Evolutionary conservation across 2,329 filamentous ascomycete species (phyloP), one percentile per base, ranked within the genome.

Genomic region (Neofusicoccum laricinum): DNA sequence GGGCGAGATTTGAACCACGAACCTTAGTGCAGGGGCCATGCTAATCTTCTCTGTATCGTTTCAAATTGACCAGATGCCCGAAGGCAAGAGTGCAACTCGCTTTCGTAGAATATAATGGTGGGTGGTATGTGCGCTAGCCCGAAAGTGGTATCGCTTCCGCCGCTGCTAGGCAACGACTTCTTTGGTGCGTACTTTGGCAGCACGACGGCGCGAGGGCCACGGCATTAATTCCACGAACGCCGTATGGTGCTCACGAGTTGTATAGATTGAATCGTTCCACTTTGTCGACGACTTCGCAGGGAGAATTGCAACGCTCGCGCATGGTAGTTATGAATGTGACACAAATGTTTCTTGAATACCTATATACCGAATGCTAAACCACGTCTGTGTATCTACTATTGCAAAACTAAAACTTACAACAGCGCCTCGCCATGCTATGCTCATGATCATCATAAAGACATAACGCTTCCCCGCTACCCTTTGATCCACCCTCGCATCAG

Each of bases 1-100:
- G 25, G 5, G 4, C 6, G 40, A 14, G 14, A n/a, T n/a, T 43
- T 93, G n/a, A 43, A 17, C 40, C 7, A 43, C 40, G 14, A 17
- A 19, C 91, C 91, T 94, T 94, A 93, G 91, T 87, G 85, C 85
- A 87, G 85, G 85, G 79, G 80, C 80, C 79, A 83, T 83, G 78
- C 78, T 81, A 81, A 81, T 79, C 77, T 79, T 79, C 77, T 78
- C 77, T 79, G 76, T 79, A 77, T 78, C 73, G 75, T 78, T 77
- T 75, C 71, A 85, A 86, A 83, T 84, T 86, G 84, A 86, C 84
- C 83, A 85, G 83, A 84, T 85, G 72, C 72, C 72, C 72, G 71
- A 71, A 72, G 70, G 69, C 69, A 36, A 64, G 53, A 61, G 41
- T 30, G 25, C 1, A 30, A 30, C 25, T 6, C 25, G 25, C 25